These are phyloP conservation scores for Agaricus sinodeliciosus DNA, from an alignment of 768 basidiomycete species.

Conservation along the genomic window DNA sequence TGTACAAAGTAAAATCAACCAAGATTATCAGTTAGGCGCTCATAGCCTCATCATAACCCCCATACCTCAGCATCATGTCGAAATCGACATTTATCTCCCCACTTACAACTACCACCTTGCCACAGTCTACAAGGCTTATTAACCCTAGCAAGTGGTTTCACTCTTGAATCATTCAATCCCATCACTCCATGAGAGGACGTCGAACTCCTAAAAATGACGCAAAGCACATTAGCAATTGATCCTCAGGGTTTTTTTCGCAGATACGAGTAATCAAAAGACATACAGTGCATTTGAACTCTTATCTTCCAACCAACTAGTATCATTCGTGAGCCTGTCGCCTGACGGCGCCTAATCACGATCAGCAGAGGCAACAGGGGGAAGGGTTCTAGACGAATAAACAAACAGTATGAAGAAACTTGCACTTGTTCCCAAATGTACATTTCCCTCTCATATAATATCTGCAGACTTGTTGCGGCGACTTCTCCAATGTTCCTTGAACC, in stretches of 20 bases:
- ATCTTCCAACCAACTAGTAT: background rate
- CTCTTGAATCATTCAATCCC: background rate
- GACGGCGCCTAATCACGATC: background rate
- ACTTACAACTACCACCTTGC: background rate
- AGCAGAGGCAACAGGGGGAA: background rate
- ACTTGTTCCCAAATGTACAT: conserved; percentile 2
- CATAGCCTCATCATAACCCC: background rate
- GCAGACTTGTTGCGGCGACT: background rate
- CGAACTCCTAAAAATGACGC: background rate
- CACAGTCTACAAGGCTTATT: background rate
- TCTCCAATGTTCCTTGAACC: background rate
- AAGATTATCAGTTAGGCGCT: background rate
- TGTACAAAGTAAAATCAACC: background rate
- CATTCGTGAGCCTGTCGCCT: background rate
- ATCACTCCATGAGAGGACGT: background rate
- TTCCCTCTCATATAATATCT: background rate
- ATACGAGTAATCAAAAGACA: background rate
- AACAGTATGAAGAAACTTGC: conserved; percentile 3
- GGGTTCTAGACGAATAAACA: background rate
- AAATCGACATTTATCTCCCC: conserved; percentile 6
- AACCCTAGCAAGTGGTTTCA: background rate
- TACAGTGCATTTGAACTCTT: background rate
- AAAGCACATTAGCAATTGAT: background rate
- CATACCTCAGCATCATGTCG: conserved; percentile 1
- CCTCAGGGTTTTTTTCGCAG: background rate